These are phyloP conservation scores for Allium cepa DNA, from an alignment of 106 monocot species.

Conservation along the genomic window DNA sequence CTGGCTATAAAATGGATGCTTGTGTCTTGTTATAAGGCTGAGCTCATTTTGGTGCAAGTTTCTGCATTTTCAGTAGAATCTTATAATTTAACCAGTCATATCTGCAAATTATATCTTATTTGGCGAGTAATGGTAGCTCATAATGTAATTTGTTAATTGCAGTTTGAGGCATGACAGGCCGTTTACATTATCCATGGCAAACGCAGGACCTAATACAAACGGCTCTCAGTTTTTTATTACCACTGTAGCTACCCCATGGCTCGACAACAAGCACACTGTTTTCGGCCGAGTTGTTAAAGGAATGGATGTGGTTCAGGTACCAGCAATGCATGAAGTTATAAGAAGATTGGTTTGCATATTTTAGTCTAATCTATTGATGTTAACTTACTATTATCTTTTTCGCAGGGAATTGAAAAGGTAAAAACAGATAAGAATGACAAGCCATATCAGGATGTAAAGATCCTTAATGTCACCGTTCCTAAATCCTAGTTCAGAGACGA, in stretches of 20 bases:
- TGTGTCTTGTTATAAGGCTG: no score
- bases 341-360: neutral
- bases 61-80: no score
- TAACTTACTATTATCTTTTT: neutral
- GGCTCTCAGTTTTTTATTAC: conserved; percentile 98
- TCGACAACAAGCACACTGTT: conserved; percentile 95
- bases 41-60: no score
- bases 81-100: no score
- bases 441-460: conserved; percentile 98
- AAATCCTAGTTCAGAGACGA: conserved; percentile 21
- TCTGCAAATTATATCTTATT: no score
- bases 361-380: neutral
- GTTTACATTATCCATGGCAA: conserved; percentile 98
- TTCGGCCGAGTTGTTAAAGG: conserved; percentile 97
- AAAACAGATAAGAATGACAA: conserved; percentile 95
- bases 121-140: no score
- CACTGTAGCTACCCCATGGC: conserved; percentile 95
- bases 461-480: conserved; percentile 89
- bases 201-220: conserved; percentile 90
- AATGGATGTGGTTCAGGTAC: conserved; percentile 99
- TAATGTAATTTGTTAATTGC: conserved; percentile 10
- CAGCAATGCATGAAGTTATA: neutral
- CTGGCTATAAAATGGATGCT: no score
- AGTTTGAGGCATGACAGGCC: conserved; percentile 97
- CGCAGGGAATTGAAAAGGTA: conserved; percentile 82